Conservation (phyloP, 768 basidiomycete species). For the Mycena galopus region DNA sequence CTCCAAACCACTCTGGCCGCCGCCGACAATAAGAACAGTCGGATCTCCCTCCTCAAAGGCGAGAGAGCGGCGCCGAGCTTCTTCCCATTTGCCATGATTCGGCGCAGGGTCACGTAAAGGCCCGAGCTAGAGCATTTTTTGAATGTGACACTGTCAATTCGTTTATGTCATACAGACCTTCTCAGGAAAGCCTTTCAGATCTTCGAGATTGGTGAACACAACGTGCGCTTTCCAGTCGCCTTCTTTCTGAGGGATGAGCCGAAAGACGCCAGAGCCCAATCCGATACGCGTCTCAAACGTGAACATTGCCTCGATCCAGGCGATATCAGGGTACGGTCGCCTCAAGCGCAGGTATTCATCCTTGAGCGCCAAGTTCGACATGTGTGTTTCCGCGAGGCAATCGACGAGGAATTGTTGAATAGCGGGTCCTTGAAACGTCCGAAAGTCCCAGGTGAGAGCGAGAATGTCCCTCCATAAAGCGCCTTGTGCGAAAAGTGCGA, state of each 20-base stretch:
- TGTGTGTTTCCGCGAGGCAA: slow-evolving; percentile 48
- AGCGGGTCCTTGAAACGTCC: slow-evolving; percentile 56
- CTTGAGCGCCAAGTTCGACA: slow-evolving; percentile 47
- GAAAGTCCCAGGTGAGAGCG: slow-evolving; percentile 67
- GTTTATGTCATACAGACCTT: slow-evolving; percentile 33
- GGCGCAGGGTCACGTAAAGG: slow-evolving; percentile 55
- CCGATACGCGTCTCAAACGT: slow-evolving; percentile 68
- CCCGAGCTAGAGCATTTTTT: slow-evolving; percentile 46
- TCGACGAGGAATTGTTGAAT: slow-evolving; percentile 56
- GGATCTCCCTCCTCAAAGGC: slow-evolving; percentile 67
- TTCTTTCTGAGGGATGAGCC: slow-evolving; percentile 61
- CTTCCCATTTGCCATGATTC: slow-evolving; percentile 70
- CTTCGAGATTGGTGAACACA: slow-evolving; percentile 70
- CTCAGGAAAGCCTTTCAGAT: slow-evolving; percentile 66
- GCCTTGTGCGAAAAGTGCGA: slow-evolving; percentile 42
- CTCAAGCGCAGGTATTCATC: slow-evolving; percentile 50
- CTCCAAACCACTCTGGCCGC: slow-evolving; percentile 76
- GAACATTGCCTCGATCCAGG: slow-evolving; percentile 70
- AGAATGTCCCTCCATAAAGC: slow-evolving; percentile 66
- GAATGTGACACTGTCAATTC: neutral
- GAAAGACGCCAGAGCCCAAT: slow-evolving; percentile 63
- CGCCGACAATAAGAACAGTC: slow-evolving; percentile 72
- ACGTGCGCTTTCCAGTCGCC: slow-evolving; percentile 72
- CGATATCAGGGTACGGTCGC: slow-evolving; percentile 63
- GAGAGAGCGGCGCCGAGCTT: slow-evolving; percentile 54